These are phyloP conservation scores for Cucurbita argyrosperma DNA, from an alignment of 306 rosid genomes.

Conservation along the genomic window DNA sequence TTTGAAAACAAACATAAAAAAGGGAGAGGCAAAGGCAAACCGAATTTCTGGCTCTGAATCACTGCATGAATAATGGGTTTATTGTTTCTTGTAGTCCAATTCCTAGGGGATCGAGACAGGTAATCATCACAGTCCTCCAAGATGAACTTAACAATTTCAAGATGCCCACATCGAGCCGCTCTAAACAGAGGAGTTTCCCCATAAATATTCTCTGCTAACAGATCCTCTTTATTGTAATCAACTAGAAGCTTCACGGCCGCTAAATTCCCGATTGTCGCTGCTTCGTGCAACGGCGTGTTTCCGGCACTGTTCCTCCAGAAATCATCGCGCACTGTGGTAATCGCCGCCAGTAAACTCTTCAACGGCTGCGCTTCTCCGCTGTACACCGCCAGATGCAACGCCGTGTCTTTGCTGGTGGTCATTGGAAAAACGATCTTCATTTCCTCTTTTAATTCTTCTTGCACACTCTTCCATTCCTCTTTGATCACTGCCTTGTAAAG, in stretches of 20 bases:
- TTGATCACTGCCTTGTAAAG: not conserved
- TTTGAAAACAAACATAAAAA: no score
- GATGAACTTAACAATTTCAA: not conserved
- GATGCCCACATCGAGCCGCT: slow-evolving; percentile 4
- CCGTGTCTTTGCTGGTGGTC: not conserved
- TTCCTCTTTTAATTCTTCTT: not conserved
- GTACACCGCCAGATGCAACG: not conserved
- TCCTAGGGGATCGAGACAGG: not conserved
- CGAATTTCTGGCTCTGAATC: slow-evolving; percentile 10
- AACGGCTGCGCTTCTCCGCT: not conserved
- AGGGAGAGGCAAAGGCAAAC: not conserved
- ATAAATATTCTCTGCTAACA: not conserved
- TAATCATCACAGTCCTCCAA: not conserved
- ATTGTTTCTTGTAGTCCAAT: not conserved
- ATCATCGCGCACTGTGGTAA: not conserved
- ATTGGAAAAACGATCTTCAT: not conserved
- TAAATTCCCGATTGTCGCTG: not conserved
- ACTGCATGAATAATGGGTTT: slow-evolving; percentile 11
- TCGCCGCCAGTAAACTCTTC: not conserved
- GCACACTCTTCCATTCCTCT: not conserved
- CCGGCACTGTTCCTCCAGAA: not conserved
- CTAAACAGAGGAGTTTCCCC: slow-evolving; percentile 17
- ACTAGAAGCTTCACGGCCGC: not conserved
- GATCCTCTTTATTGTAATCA: not conserved
- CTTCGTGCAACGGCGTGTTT: slow-evolving; percentile 13